phyloP scores from a whole-genome alignment of 768 basidiomycete genomes.

The Gloeopeniophorella convolvens region DNA sequence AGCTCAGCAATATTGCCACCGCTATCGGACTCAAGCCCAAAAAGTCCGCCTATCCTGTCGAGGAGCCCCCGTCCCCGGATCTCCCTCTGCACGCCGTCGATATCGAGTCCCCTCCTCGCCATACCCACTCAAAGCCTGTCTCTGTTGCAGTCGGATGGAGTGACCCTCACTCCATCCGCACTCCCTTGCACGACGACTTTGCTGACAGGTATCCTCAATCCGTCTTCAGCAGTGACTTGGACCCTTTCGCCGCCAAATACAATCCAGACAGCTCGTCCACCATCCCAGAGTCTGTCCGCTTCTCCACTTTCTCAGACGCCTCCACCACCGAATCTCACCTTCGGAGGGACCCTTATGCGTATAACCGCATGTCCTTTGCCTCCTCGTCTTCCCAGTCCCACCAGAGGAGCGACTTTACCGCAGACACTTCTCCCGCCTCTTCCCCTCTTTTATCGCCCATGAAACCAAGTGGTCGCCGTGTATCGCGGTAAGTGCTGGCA shows the following conservation, averaged over 20 bases:
- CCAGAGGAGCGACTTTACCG: slow-evolving; percentile 15
- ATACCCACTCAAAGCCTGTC: slow-evolving; percentile 39
- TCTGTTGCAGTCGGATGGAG: slow-evolving; percentile 51
- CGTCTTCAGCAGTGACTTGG: slow-evolving; percentile 53
- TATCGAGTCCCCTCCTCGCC: slow-evolving; percentile 22
- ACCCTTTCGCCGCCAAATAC: slow-evolving; percentile 55
- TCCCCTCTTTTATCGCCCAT: slow-evolving; percentile 14
- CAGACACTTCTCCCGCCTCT: slow-evolving; percentile 13
- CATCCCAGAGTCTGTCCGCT: slow-evolving; percentile 37
- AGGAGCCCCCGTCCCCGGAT: slow-evolving; percentile 36
- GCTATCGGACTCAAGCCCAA: slow-evolving; percentile 61
- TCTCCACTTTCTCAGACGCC: slow-evolving; percentile 48
- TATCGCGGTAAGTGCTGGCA: slow-evolving; percentile 12
- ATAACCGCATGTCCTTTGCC: slow-evolving; percentile 46
- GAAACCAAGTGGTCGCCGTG: slow-evolving; percentile 1
- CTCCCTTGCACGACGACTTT: slow-evolving; percentile 40
- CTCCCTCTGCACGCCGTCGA: slow-evolving; percentile 21
- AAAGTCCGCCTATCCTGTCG: slow-evolving; percentile 49
- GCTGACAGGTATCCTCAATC: slow-evolving; percentile 36
- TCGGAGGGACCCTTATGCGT: slow-evolving; percentile 31
- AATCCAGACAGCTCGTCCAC: slow-evolving; percentile 35
- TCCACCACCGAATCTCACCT: slow-evolving; percentile 40
- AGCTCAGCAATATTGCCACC: slow-evolving; percentile 50
- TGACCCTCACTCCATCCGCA: slow-evolving; percentile 48
- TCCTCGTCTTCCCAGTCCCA: slow-evolving; percentile 55